phyloP scores from a whole-genome alignment of 2,329 filamentous ascomycete genomes.

The Plenodomus tracheiphilus region DNA sequence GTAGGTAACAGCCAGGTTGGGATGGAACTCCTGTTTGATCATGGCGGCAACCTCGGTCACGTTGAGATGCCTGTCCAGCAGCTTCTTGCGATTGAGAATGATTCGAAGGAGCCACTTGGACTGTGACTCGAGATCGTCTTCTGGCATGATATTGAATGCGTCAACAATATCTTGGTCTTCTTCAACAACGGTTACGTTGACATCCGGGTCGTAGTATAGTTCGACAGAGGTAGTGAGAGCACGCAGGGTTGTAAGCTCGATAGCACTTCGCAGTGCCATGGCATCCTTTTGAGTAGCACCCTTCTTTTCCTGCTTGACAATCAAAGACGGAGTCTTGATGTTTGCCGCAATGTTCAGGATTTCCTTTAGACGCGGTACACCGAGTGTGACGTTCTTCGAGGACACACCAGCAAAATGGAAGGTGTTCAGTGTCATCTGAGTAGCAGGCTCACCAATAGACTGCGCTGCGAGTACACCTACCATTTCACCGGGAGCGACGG shows the following conservation, averaged over 20 bases:
- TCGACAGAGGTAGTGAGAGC: constrained; percentile 91
- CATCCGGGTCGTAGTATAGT: constrained; percentile 95
- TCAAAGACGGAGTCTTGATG: constrained; percentile 98
- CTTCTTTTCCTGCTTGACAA: constrained; percentile 73
- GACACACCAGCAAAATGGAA: constrained; percentile 99
- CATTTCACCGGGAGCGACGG: constrained; percentile 95
- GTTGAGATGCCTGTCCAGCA: constrained; percentile 90
- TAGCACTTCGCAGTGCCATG: constrained; percentile 82
- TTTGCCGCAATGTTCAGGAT: constrained; percentile 97
- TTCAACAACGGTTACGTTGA: constrained; percentile 80
- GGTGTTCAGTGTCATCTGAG: constrained; percentile 99
- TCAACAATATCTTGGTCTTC: constrained; percentile 93
- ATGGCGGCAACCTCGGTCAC: constrained; percentile 88
- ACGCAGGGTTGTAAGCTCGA: constrained; percentile 92
- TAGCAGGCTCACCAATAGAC: constrained; percentile 97
- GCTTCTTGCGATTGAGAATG: constrained; percentile 87
- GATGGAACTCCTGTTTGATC: constrained; percentile 84
- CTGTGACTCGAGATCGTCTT: constrained; percentile 68
- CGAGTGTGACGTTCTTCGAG: constrained; percentile 98
- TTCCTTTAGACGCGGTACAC: constrained; percentile 98
- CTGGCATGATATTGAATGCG: constrained; percentile 92
- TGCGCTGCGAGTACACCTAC: constrained; percentile 96
- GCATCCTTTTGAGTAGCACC: constrained; percentile 73
- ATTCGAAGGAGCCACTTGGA: constrained; percentile 96
- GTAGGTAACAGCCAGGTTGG: constrained; percentile 82